phyloP scores from a whole-genome alignment of 352 stramenopile species.

The Globisporangium megalacanthum region DNA sequence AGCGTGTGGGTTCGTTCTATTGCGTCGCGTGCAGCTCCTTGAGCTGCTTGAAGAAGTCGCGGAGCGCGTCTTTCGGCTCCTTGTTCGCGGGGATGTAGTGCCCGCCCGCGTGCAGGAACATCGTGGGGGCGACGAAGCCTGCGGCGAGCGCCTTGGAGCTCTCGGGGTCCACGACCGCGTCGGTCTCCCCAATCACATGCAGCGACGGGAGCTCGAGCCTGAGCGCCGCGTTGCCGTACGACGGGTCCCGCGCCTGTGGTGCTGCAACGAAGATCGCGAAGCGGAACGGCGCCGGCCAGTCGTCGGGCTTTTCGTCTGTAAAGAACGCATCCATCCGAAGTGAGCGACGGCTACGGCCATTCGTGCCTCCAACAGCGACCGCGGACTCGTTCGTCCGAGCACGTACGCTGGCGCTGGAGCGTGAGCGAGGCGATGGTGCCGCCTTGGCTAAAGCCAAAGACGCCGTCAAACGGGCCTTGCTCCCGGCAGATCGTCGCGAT shows the following conservation, averaged over 20 bases:
- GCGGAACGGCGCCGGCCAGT: conserved; percentile 53
- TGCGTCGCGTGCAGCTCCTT: conserved; percentile 2
- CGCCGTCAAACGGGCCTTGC: conserved; percentile 79
- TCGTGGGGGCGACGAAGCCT: conserved; percentile 41
- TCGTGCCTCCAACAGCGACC: no score
- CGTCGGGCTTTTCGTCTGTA: conserved; percentile 29
- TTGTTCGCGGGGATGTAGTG: conserved; percentile 88
- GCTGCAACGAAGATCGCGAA: conserved; percentile 78
- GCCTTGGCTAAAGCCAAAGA: conserved; percentile 84
- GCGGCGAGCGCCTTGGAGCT: conserved; percentile 51
- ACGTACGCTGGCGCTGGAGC: conserved; percentile 65
- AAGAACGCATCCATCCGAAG: no score
- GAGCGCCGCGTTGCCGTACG: conserved; percentile 29
- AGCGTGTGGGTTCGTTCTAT: background rate
- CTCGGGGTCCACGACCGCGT: conserved; percentile 55
- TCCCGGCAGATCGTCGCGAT: conserved; percentile 49
- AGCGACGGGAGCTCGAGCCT: conserved; percentile 62
- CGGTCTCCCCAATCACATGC: conserved; percentile 78
- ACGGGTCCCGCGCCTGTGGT: conserved; percentile 34
- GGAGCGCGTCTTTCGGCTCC: conserved; percentile 66
- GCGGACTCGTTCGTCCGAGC: background rate
- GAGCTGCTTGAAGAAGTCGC: conserved; percentile 61
- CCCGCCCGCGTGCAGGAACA: conserved; percentile 63
- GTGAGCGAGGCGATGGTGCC: conserved; percentile 64
- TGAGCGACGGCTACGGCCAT: no score